phyloP scores from a whole-genome alignment of 2,329 filamentous ascomycete genomes.

The Trichoderma sp. region DNA sequence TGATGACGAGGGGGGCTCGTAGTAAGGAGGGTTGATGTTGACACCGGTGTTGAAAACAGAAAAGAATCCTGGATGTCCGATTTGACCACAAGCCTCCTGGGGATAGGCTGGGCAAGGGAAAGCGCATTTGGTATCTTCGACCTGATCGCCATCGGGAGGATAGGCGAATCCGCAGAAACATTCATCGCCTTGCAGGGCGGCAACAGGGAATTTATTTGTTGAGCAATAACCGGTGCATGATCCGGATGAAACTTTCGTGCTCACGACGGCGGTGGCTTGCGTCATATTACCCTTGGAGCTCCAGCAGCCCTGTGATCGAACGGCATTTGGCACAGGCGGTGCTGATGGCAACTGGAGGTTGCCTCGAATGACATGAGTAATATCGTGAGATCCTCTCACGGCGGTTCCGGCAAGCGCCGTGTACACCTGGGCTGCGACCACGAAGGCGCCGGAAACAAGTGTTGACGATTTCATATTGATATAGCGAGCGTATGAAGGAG shows the following conservation, averaged over 20 bases:
- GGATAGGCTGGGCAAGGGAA: constrained; percentile 63
- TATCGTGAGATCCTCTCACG: neutral
- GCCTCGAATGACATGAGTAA: constrained; percentile 14
- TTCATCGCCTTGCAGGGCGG: constrained; percentile 59
- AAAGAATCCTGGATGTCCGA: constrained; percentile 33
- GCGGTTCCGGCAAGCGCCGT: constrained; percentile 26
- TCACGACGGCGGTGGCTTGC: constrained; percentile 19
- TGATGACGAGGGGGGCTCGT: constrained; percentile 23
- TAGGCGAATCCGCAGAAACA: constrained; percentile 74
- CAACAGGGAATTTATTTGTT: constrained; percentile 45
- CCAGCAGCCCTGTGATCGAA: constrained; percentile 53
- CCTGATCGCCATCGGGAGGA: constrained; percentile 56
- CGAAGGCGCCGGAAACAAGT: constrained; percentile 30
- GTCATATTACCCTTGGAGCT: constrained; percentile 42
- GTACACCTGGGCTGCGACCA: constrained; percentile 30
- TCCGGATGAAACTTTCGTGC: constrained; percentile 37
- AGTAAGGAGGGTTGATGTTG: constrained; percentile 36
- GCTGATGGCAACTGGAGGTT: constrained; percentile 40
- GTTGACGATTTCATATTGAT: constrained; percentile 35
- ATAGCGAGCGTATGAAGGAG: constrained; percentile 24
- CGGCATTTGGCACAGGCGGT: constrained; percentile 37
- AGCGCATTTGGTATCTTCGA: constrained; percentile 61
- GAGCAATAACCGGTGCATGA: constrained; percentile 42
- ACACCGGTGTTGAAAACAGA: constrained; percentile 53
- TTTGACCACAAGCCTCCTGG: constrained; percentile 57